These are phyloP conservation scores for Candida glucosophila DNA, from an alignment of 1,139 yeast genomes.

Conservation along the genomic window DNA sequence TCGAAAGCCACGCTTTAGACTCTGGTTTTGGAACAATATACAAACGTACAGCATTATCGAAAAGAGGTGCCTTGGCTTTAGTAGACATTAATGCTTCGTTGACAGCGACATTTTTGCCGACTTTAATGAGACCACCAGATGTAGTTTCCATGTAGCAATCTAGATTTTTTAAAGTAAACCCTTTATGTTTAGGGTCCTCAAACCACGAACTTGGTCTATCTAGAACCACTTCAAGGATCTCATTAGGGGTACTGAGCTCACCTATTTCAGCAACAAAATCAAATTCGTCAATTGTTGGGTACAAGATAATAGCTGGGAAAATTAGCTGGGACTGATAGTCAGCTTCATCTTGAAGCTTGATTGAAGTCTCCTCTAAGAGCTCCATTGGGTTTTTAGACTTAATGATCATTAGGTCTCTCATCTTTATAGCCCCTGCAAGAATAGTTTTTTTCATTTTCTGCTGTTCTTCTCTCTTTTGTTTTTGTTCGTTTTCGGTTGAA, in stretches of 20 bases:
- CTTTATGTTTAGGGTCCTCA: constrained; percentile 49
- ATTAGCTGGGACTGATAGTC: constrained; percentile 75
- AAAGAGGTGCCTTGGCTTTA: constrained; percentile 63
- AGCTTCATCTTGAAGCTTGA: constrained; percentile 56
- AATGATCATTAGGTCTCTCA: constrained; percentile 46
- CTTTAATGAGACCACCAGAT: constrained; percentile 77
- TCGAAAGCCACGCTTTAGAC: constrained; percentile 53
- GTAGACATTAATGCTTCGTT: constrained; percentile 56
- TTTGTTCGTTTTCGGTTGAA: constrained; percentile 21
- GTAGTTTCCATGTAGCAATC: constrained; percentile 77
- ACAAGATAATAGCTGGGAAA: constrained; percentile 72
- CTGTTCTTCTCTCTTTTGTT: constrained; percentile 23
- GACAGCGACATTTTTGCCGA: constrained; percentile 69
- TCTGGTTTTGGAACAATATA: constrained; percentile 74
- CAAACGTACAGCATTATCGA: constrained; percentile 66
- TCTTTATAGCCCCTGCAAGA: constrained; percentile 43
- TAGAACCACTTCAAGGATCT: constrained; percentile 46
- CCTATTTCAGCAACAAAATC: constrained; percentile 72
- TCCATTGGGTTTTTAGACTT: constrained; percentile 45
- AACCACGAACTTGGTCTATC: constrained; percentile 70
- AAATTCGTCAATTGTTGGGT: constrained; percentile 80
- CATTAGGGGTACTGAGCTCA: constrained; percentile 57
- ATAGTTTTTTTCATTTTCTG: constrained; percentile 25
- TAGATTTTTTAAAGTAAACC: constrained; percentile 51
- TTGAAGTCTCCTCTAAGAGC: constrained; percentile 35